Conservation (phyloP, 441 rosid genomes). For the Adansonia rubrostipa region DNA sequence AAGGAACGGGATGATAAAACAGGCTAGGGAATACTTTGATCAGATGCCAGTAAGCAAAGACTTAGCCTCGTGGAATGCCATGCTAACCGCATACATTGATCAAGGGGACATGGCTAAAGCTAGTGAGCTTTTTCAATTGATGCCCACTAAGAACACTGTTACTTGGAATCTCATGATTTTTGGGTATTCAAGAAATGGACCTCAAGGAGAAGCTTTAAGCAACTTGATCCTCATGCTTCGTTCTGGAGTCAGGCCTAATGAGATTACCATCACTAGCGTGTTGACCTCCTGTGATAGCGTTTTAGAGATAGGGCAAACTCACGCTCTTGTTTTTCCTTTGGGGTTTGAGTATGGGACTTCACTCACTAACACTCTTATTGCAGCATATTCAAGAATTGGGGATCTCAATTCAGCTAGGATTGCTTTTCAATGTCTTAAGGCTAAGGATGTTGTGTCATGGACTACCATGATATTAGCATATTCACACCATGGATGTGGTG, state of each 20-base stretch:
- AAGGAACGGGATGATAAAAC: slow-evolving; percentile 35
- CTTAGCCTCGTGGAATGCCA: slow-evolving; percentile 45
- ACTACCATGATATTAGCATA: slow-evolving; percentile 49
- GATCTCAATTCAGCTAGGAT: slow-evolving; percentile 40
- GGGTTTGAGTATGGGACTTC: slow-evolving; percentile 36
- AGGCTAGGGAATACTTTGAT: slow-evolving; percentile 39
- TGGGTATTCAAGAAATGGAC: slow-evolving; percentile 43
- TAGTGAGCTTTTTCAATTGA: slow-evolving; percentile 36
- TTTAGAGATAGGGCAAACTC: slow-evolving; percentile 40
- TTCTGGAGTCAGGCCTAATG: slow-evolving; percentile 36
- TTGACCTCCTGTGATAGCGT: slow-evolving; percentile 36
- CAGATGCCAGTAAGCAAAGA: slow-evolving; percentile 38
- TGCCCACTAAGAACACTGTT: slow-evolving; percentile 34
- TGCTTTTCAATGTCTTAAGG: slow-evolving; percentile 36
- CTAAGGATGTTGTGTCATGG: slow-evolving; percentile 48
- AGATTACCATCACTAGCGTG: slow-evolving; percentile 40
- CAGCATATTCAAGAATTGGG: slow-evolving; percentile 43
- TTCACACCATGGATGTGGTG: slow-evolving; percentile 42
- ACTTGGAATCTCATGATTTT: slow-evolving; percentile 50
- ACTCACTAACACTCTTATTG: slow-evolving; percentile 41
- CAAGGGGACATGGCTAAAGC: slow-evolving; percentile 39
- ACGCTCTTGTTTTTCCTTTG: slow-evolving; percentile 35
- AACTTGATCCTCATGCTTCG: slow-evolving; percentile 37
- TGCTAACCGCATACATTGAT: slow-evolving; percentile 42
- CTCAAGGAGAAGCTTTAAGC: slow-evolving; percentile 35